A percentile compares a stretch with the other conserved stretches of the same genome.
Conservation (phyloP, 2,329 filamentous ascomycete species). For the Fusarium sp. region DNA sequence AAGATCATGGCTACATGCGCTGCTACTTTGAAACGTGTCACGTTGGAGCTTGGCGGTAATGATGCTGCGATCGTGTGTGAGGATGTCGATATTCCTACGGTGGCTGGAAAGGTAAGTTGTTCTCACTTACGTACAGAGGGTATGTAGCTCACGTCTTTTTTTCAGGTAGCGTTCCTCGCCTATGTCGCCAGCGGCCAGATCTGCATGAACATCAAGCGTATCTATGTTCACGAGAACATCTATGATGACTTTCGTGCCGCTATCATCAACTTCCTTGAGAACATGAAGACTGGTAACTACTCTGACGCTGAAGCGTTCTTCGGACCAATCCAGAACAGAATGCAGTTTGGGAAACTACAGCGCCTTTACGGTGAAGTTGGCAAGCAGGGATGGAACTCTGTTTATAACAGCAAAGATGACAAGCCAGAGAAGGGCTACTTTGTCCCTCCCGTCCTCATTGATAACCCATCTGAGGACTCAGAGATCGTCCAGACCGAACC, state of each 20-base stretch:
- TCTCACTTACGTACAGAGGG: neutral
- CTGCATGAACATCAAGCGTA: conserved; percentile 9
- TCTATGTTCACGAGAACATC: conserved; percentile 4
- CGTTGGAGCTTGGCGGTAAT: conserved; percentile 62
- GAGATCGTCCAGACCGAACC: conserved; percentile 68
- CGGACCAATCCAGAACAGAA: conserved; percentile 69
- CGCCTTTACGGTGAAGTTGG: conserved; percentile 58
- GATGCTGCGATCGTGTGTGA: conserved; percentile 7
- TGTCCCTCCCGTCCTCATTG: conserved; percentile 68
- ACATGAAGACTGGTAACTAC: conserved; percentile 58
- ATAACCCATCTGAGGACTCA: conserved; percentile 68
- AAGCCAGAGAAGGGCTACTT: conserved; percentile 61
- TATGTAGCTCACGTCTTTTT: neutral
- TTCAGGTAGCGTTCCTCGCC: neutral
- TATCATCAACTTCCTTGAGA: neutral
- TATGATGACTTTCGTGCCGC: neutral
- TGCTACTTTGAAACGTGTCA: conserved; percentile 68
- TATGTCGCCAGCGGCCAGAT: conserved; percentile 3
- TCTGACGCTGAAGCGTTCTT: conserved; percentile 57
- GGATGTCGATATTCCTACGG: conserved; percentile 2
- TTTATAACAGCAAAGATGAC: conserved; percentile 45
- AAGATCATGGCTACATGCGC: conserved; percentile 12
- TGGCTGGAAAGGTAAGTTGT: conserved; percentile 10
- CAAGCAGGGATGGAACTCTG: conserved; percentile 57
- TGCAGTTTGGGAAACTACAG: conserved; percentile 64